phyloP scores from a whole-genome alignment of 2,329 filamentous ascomycete species.

The Dactylellina haptotyla region DNA sequence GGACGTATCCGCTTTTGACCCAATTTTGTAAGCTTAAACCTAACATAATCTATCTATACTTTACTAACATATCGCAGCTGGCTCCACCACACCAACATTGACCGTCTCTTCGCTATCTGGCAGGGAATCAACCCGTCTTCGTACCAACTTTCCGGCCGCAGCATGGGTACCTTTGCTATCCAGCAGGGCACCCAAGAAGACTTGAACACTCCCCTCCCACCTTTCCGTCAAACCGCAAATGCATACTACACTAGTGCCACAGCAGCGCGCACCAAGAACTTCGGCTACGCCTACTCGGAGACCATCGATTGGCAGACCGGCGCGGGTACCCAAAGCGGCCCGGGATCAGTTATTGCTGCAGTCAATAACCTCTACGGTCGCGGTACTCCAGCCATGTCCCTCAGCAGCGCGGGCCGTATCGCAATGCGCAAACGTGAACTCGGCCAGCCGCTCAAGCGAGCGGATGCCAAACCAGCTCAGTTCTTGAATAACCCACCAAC shows the following conservation, averaged over 20 bases:
- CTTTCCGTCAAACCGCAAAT: conserved; percentile 54
- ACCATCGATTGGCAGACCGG: conserved; percentile 63
- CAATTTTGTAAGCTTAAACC: too few species aligned
- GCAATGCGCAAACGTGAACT: conserved; percentile 40
- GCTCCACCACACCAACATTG: conserved; percentile 78
- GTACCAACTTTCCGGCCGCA: conserved; percentile 15
- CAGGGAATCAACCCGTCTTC: conserved; percentile 73
- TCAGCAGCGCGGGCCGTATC: conserved; percentile 28
- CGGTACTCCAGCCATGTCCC: conserved; percentile 54
- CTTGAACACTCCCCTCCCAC: conserved; percentile 56
- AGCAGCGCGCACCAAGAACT: conserved; percentile 64
- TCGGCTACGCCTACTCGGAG: conserved; percentile 81
- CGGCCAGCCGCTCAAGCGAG: conserved; percentile 21
- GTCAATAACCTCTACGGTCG: conserved; percentile 73
- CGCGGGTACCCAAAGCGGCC: conserved; percentile 61
- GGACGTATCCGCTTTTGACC: conserved; percentile 79
- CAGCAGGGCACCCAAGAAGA: conserved; percentile 44
- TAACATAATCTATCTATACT: too few species aligned
- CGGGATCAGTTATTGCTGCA: conserved; percentile 63
- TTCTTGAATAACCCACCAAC: conserved; percentile 34
- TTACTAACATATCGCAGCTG: too few species aligned
- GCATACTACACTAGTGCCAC: conserved; percentile 52
- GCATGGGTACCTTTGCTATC: conserved; percentile 32
- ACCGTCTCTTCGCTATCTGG: conserved; percentile 80
- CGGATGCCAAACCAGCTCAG: conserved; percentile 15